Evolutionary conservation across 257 asterid species (phyloP), one percentile per base, ranked within the genome.

Genomic region (Nicotiana sylvestris): DNA sequence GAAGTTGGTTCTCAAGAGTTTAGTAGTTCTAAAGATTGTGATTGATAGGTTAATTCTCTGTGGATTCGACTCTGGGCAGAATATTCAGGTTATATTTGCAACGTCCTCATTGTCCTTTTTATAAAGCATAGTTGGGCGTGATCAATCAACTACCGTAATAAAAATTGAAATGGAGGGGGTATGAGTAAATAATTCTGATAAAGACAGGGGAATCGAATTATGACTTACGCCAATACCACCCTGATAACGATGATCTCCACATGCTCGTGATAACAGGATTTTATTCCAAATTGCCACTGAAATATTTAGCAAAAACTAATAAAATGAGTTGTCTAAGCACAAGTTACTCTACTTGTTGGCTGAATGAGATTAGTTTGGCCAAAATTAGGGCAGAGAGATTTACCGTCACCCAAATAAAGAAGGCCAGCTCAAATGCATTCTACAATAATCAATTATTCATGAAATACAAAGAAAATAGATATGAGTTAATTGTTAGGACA

Each of bases 331-430:
- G 66, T 76, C n/a, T 27, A 77, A 55, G 30, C 7, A 2, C 5
- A 55, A 78, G 30, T 32, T 61, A 6, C 2, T 29, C 18, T 33
- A 7, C 17, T 13, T 66, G 5, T 62, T 39, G 46, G 43, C 25
- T 18, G 2, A n/a, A 65, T 15, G 15, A 30, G 58, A 78, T 46
- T 15, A 79, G 17, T 2, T 43, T 33, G 35, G 21, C 17, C 3
- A 37, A 2, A 15, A 55, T 30, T 29, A 37, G 33, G 35, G 56
- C 15, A 39, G 66, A 66, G 18, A 66, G 18, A 77, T 12, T 68
- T 88, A 92, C 95, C 95, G 94, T 89, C 35, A 90, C 95, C 97
- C 97, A 93, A 43, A 91, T 27, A 91, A 92, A 89, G 91, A 93
- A 93, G 5, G 97, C 85, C 33, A 91, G 56, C 84, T 92, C 95